Evolutionary conservation across 2,329 filamentous ascomycete species (phyloP).

Genomic region (Sclerotiophoma versabilis): DNA sequence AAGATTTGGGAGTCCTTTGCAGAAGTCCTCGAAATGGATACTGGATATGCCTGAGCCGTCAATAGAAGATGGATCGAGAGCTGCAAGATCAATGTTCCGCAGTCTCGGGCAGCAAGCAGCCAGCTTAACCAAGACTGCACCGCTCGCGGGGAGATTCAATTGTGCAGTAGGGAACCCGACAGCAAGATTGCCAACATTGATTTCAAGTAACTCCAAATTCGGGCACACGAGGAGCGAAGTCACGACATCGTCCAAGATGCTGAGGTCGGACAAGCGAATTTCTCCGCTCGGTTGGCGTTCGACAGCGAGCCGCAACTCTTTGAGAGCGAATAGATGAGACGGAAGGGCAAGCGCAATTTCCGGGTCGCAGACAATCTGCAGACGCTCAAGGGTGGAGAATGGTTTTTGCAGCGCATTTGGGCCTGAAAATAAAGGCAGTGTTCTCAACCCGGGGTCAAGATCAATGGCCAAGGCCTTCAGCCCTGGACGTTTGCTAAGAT

Average conservation of each 20-base stretch:
- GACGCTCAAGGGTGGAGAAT: conserved; percentile 32
- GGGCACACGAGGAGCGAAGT: conserved; percentile 25
- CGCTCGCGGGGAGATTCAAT: conserved; percentile 31
- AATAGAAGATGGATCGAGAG: conserved; percentile 36
- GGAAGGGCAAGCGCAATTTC: conserved; percentile 40
- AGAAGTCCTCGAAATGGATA: conserved; percentile 39
- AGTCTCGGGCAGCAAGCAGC: conserved; percentile 31
- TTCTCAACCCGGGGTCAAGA: conserved; percentile 37
- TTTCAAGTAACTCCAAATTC: conserved; percentile 30
- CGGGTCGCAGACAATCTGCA: conserved; percentile 43
- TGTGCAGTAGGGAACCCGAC: conserved; percentile 33
- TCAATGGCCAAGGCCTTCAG: conserved; percentile 41
- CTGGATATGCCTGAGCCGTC: conserved; percentile 38
- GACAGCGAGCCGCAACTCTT: conserved; percentile 40
- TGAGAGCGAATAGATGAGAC: conserved; percentile 28
- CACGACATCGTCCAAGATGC: conserved; percentile 33
- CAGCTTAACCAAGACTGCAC: conserved; percentile 30
- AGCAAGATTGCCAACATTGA: conserved; percentile 36
- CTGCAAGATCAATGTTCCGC: conserved; percentile 36
- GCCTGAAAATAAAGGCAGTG: conserved; percentile 32
- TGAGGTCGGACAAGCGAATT: conserved; percentile 24
- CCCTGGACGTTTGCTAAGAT: conserved; percentile 31
- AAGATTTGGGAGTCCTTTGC: conserved; percentile 31
- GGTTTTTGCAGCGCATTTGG: conserved; percentile 21
- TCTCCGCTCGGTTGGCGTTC: conserved; percentile 32